Conservation (phyloP, 2,329 filamentous ascomycete genomes). For the Scytalidium sp. region DNA sequence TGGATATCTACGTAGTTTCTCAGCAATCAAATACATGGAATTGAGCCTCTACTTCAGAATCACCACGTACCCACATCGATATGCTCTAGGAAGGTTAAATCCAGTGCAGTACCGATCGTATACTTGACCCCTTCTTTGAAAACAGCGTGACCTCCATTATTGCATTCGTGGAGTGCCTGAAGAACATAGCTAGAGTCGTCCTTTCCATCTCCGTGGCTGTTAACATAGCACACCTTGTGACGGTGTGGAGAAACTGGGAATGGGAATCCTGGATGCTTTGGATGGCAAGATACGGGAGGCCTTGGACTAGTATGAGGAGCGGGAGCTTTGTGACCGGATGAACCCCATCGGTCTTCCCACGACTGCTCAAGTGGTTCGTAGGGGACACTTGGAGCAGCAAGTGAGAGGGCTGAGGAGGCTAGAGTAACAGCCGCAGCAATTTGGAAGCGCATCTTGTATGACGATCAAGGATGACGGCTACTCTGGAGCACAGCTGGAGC, state of each 20-base stretch:
- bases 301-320: conserved; percentile 19
- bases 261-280: conserved; percentile 16
- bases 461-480: not conserved
- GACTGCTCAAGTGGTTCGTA: conserved; percentile 14
- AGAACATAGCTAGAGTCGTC: conserved; percentile 45
- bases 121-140: conserved; percentile 51
- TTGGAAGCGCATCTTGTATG: conserved; percentile 22
- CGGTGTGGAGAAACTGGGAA: conserved; percentile 14
- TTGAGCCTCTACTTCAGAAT: not conserved
- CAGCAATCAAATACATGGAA: conserved; percentile 3
- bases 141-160: conserved; percentile 59
- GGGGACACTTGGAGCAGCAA: conserved; percentile 16
- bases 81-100: conserved; percentile 61
- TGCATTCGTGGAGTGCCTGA: conserved; percentile 54
- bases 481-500: not conserved
- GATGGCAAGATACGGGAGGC: conserved; percentile 16
- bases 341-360: conserved; percentile 3
- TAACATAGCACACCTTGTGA: conserved; percentile 22
- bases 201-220: conserved; percentile 21
- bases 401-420: conserved; percentile 16
- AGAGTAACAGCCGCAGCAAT: conserved; percentile 15
- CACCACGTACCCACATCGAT: conserved; percentile 56
- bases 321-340: conserved; percentile 4
- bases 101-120: conserved; percentile 60
- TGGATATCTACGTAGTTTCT: conserved; percentile 43